Percentiles rank a stretch among this genome's conserved stretches.
phyloP scores from a whole-genome alignment of 208 protist genomes.

The Naegleria gruberi region DNA sequence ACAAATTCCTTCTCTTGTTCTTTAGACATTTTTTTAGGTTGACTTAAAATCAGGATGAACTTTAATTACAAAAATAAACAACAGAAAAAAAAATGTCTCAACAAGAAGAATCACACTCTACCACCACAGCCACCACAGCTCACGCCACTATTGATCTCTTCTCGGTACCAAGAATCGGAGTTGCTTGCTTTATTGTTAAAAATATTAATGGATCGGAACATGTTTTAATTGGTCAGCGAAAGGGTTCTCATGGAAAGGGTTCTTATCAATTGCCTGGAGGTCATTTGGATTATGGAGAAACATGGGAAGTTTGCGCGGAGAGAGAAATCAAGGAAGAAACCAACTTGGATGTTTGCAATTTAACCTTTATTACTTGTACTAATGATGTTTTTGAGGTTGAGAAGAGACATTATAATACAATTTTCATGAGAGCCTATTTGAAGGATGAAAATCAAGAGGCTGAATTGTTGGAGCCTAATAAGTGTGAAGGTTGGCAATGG shows the following conservation, averaged over 20 bases:
- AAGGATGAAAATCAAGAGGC: not conserved
- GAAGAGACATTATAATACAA: not conserved
- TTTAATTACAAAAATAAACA: too few species aligned
- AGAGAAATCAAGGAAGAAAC: constrained; percentile 20
- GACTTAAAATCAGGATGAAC: too few species aligned
- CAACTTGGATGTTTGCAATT: not conserved
- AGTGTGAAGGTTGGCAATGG: constrained; percentile 17
- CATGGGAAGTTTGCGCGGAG: not conserved
- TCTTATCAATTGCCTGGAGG: not conserved
- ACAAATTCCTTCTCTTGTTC: too few species aligned
- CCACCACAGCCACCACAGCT: too few species aligned
- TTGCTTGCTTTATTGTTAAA: not conserved
- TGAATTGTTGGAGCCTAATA: constrained; percentile 11
- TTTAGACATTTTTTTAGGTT: too few species aligned
- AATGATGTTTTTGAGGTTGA: constrained; percentile 13
- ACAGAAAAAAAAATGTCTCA: too few species aligned
- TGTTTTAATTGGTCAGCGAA: not conserved
- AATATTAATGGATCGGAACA: not conserved
- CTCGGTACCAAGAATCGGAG: not conserved
- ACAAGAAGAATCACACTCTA: too few species aligned
- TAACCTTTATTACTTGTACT: not conserved
- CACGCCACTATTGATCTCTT: not conserved
- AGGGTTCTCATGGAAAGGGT: not conserved
- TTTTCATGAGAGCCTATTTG: not conserved
- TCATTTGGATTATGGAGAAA: constrained; percentile 22